phyloP scores from a whole-genome alignment of 2,329 filamentous ascomycete species.

The Colletotrichum lini region DNA sequence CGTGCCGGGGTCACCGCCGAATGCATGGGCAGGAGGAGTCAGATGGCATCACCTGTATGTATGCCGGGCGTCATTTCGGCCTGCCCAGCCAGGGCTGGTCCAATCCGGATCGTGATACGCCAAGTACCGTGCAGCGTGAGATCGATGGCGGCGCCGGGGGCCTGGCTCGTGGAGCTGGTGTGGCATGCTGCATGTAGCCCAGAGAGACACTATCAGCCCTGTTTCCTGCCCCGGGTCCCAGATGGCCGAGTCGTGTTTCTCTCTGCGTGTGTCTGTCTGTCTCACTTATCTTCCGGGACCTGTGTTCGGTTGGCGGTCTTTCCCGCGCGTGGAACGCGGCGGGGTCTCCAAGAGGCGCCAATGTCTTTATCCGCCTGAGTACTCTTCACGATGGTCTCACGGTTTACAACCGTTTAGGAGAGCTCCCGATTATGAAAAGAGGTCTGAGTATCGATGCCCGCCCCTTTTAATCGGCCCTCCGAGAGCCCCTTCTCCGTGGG shows the following conservation, averaged over 20 bases:
- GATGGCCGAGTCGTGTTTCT: slow-evolving; percentile 25
- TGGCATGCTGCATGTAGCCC: slow-evolving; percentile 1
- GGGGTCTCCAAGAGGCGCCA: neutral
- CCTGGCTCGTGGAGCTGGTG: slow-evolving; percentile 24
- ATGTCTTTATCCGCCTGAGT: neutral
- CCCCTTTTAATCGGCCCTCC: neutral
- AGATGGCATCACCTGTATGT: neutral
- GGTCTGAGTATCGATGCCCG: slow-evolving; percentile 13
- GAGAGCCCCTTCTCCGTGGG: neutral
- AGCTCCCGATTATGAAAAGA: neutral
- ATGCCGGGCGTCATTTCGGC: slow-evolving; percentile 9
- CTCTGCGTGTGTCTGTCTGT: slow-evolving; percentile 34
- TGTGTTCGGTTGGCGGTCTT: slow-evolving; percentile 8
- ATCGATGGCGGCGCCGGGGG: slow-evolving; percentile 31
- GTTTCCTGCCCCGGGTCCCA: slow-evolving; percentile 22
- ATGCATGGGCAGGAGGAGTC: slow-evolving; percentile 17
- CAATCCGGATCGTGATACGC: slow-evolving; percentile 22
- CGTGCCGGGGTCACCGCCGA: neutral
- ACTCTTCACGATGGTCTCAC: slow-evolving; percentile 6
- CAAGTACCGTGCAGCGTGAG: slow-evolving; percentile 31
- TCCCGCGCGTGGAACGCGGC: neutral
- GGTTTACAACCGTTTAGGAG: neutral
- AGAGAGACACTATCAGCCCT: slow-evolving; percentile 33
- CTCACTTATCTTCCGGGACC: slow-evolving; percentile 16
- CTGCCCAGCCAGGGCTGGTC: neutral